phyloP scores from a whole-genome alignment of 148 eudicot genomes.

The Suaeda aralocaspica region DNA sequence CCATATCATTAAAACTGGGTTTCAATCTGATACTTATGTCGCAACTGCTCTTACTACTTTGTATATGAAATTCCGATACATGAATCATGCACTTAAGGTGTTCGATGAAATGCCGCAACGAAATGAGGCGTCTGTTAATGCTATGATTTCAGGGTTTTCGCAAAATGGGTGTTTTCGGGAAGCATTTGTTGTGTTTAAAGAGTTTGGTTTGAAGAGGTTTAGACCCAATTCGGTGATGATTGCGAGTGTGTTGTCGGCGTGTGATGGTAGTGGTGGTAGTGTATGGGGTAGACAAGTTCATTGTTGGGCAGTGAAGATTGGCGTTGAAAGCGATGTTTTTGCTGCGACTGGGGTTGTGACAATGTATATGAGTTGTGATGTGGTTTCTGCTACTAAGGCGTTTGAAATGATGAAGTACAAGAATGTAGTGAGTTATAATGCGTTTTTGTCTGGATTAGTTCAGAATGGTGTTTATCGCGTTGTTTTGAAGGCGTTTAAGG shows the following conservation, averaged over 20 bases:
- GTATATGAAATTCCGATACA: slow-evolving; percentile 42
- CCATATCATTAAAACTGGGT: slow-evolving; percentile 61
- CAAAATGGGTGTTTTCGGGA: slow-evolving; percentile 48
- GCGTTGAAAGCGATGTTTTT: slow-evolving; percentile 66
- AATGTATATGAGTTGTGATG: slow-evolving; percentile 45
- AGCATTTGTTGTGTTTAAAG: slow-evolving; percentile 42
- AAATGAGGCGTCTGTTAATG: slow-evolving; percentile 36
- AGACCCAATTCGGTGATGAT: slow-evolving; percentile 58
- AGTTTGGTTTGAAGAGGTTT: slow-evolving; percentile 33
- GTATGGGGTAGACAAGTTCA: slow-evolving; percentile 67
- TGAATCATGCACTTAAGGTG: slow-evolving; percentile 43
- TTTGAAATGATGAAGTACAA: slow-evolving; percentile 43
- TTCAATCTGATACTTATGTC: slow-evolving; percentile 33
- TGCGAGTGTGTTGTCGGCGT: slow-evolving; percentile 54
- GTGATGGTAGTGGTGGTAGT: slow-evolving; percentile 40
- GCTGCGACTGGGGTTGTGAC: slow-evolving; percentile 60
- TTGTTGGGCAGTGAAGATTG: slow-evolving; percentile 71
- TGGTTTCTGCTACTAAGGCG: slow-evolving; percentile 41
- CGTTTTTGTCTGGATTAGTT: slow-evolving; percentile 63
- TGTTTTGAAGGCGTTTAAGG: slow-evolving; percentile 54
- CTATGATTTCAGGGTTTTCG: slow-evolving; percentile 32
- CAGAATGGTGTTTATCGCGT: slow-evolving; percentile 41
- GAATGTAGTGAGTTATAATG: slow-evolving; percentile 67
- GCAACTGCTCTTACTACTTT: slow-evolving; percentile 50
- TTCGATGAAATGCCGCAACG: slow-evolving; percentile 47